Percentiles rank a stretch among this genome's conserved stretches.
phyloP scores from a whole-genome alignment of 768 basidiomycete genomes.

The Collybia nuda region DNA sequence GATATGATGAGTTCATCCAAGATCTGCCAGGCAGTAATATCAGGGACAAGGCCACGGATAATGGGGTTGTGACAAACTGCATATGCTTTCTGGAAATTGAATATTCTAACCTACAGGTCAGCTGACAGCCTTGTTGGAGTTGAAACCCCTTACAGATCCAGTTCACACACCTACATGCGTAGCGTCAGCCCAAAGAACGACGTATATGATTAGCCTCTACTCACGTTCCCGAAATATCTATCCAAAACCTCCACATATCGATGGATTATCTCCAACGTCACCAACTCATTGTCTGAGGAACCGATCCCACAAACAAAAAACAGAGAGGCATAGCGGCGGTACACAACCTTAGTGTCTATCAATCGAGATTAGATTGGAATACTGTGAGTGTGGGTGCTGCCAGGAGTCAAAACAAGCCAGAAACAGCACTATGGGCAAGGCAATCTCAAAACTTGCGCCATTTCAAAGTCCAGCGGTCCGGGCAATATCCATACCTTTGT shows the following conservation, averaged over 20 bases:
- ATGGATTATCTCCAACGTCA: slow-evolving; percentile 91
- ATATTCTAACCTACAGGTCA: slow-evolving; percentile 61
- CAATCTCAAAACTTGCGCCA: too few relatives aligned
- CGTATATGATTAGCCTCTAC: slow-evolving; percentile 21
- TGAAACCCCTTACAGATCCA: slow-evolving; percentile 75
- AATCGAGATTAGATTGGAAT: slow-evolving; percentile 27
- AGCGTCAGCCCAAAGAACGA: slow-evolving; percentile 7
- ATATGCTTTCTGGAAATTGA: slow-evolving; percentile 99
- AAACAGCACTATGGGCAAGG: too few relatives aligned
- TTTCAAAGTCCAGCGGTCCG: background rate
- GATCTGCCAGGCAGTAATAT: slow-evolving; percentile 42
- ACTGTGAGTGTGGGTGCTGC: background rate
- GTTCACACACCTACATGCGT: slow-evolving; percentile 75
- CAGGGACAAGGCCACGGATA: background rate
- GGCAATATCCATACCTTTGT: slow-evolving; percentile 72
- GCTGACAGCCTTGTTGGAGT: background rate
- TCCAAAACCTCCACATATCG: slow-evolving; percentile 93
- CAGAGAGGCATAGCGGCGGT: slow-evolving; percentile 91
- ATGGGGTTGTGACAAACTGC: slow-evolving; percentile 50
- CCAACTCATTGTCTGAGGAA: slow-evolving; percentile 85
- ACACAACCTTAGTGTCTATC: slow-evolving; percentile 84
- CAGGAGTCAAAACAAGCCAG: too few relatives aligned
- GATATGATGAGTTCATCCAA: slow-evolving; percentile 96
- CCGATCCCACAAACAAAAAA: slow-evolving; percentile 93
- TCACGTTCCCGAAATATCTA: slow-evolving; percentile 87